These are phyloP conservation scores for Saccharomyces hybrid DNA, from an alignment of 1,139 yeast genomes.

Conservation along the genomic window DNA sequence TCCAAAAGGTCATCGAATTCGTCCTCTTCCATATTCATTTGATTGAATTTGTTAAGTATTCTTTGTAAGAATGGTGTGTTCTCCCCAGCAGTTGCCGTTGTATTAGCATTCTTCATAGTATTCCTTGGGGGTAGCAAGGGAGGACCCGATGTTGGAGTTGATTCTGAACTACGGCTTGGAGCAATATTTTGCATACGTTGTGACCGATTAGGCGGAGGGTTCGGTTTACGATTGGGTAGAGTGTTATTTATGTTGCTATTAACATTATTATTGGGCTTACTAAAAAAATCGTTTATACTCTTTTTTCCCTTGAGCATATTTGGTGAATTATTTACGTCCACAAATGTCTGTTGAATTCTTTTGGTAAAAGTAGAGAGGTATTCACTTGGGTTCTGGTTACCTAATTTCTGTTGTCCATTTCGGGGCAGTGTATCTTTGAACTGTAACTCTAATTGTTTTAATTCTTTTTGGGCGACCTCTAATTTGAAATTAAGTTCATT, in stretches of 20 bases:
- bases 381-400: slow-evolving; percentile 8
- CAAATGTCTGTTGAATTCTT: slow-evolving; percentile 14
- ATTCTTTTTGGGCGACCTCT: slow-evolving; percentile 33
- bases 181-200: not conserved
- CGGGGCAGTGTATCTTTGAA: not conserved
- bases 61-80: slow-evolving; percentile 4
- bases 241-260: not conserved
- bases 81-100: not conserved
- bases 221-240: not conserved
- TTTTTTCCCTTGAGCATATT: slow-evolving; percentile 18
- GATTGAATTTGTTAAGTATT: slow-evolving; percentile 24
- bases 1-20: slow-evolving; percentile 22
- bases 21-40: slow-evolving; percentile 27
- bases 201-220: not conserved
- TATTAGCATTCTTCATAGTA: not conserved
- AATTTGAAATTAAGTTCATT: slow-evolving; percentile 36
- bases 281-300: slow-evolving; percentile 19
- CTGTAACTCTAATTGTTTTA: slow-evolving; percentile 31
- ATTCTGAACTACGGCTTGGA: not conserved
- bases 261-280: not conserved
- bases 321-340: slow-evolving; percentile 20
- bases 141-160: not conserved
- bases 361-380: not conserved
- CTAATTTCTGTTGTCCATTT: not conserved
- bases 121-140: not conserved